These are phyloP conservation scores for Neoconidiobolus thromboides DNA, from an alignment of 371 early-diverging fungal genomes.

Conservation along the genomic window DNA sequence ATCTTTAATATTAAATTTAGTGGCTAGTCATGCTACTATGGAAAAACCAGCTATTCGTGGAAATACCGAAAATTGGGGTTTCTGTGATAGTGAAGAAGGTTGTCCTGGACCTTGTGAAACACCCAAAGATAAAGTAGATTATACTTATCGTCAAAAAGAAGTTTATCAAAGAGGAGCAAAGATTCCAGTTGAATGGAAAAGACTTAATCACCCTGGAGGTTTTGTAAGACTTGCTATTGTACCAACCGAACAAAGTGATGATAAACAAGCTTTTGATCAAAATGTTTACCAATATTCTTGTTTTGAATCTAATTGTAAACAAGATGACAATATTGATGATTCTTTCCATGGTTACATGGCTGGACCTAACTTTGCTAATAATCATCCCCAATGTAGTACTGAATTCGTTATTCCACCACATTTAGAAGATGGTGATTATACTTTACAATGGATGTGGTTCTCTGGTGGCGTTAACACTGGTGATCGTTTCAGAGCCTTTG, in stretches of 20 bases:
- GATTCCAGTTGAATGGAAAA: constrained; percentile 22
- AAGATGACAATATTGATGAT: constrained; percentile 9
- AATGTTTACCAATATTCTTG: constrained; percentile 26
- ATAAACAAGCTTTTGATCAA: constrained; percentile 24
- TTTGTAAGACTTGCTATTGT: constrained; percentile 33
- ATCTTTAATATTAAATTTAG: not conserved
- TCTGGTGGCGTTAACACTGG: constrained; percentile 34
- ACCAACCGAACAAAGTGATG: constrained; percentile 25
- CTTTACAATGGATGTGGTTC: constrained; percentile 39
- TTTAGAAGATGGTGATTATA: constrained; percentile 25
- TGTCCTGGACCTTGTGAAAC: constrained; percentile 36
- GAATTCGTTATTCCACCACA: constrained; percentile 22
- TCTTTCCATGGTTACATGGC: not conserved
- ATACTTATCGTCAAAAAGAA: constrained; percentile 16
- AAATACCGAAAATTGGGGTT: not conserved
- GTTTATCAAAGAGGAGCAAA: constrained; percentile 25
- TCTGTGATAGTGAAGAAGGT: constrained; percentile 13
- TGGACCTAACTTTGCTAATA: constrained; percentile 11
- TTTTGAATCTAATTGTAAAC: constrained; percentile 29
- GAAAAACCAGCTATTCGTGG: not conserved
- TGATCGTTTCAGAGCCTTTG: constrained; percentile 25
- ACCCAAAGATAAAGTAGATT: constrained; percentile 15
- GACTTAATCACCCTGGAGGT: constrained; percentile 38
- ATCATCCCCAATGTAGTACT: constrained; percentile 20
- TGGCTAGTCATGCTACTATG: not conserved